Base-by-base conservation (phyloP, 352 stramenopile species). In the Globisporangium viniferum region DNA sequence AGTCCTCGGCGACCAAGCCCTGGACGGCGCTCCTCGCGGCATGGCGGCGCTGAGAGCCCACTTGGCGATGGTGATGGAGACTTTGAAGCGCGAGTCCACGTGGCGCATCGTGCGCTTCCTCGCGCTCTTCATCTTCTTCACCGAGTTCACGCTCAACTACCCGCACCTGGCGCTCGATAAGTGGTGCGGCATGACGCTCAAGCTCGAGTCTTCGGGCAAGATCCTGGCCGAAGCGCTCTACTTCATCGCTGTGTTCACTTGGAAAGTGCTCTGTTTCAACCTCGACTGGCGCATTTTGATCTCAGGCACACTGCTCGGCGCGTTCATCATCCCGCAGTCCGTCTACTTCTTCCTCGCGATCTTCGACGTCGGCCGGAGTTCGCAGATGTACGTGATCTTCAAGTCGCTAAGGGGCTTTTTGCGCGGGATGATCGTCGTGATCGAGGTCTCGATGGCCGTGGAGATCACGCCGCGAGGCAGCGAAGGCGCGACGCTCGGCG, bases 81-180 rank as follows among this genome's bases (percentile, higher is more conserved):
- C 72, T 8, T 35, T 89, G 0, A 66, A 66, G 29, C 74, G 77
- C 24, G 63, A 75, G 8, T 83, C 82, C 0, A 87, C 77, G n/a
- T 77, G 71, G 39, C 55, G 64, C 31, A 57, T 89, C 53, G 73
- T 87, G 51, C 77, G 73, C 9, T 92, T 92, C 62, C 76, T 92
- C 61, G 78, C 77, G 46, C 53, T 88, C 22, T 86, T 87, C 63
- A 72, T 84, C 12, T 86, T 86, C 63, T 74, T 88, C 69, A 79
- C 78, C 48, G 80, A 90, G 65, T 92, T 89, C 58, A 73, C 69
- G 18, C 65, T 92, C 58, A 77, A 68, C 33, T 90, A 85, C 59
- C 73, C 80, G 3, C 68, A 84, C 56, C 62, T 73, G 14, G 71
- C 76, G 48, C 71, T 92, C 12, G 73, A 82, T 22, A 67, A 69